Base-by-base conservation (phyloP, 306 rosid species). In the Pyrus betulifolia region DNA sequence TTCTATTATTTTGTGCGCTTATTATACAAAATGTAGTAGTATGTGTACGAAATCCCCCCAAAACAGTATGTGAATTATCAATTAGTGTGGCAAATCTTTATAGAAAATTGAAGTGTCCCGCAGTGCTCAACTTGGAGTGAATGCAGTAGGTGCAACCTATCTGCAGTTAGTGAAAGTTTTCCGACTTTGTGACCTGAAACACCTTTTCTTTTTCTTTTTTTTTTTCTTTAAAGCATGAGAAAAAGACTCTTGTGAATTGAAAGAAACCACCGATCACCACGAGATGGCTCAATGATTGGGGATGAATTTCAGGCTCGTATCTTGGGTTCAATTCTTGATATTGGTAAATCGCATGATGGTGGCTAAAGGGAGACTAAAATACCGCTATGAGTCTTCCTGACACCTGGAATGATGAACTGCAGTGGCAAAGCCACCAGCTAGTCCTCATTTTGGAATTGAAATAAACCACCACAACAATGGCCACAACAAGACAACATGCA, bases 111-210 rank as follows among this genome's bases (percentile, higher is more conserved):
- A 40, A 40, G 44, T 40, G 44, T 9, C 44, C 44, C 0, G 44
- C 3, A 40, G 52, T 22, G 75, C 75, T 52, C 30, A 52, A 19
- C n/a, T 67, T 67, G 57, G 38, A 23, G 13, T 23, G 74, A 46
- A 51, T 22, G 31, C 61, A 21, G 28, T 46, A 51, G 65, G 51
- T 52, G 8, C n/a, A 71, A 21, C 12, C 9, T 55, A 71, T 55
- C 14, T 19, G 65, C 65, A 31, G 40, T 21, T 0, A 9, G 12
- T 31, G 65, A 42, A 31, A 71, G 75, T 71, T 42, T 46, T 28
- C 8, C n/a, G n/a, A 71, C 65, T 71, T 30, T 71, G 66, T 52
- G 75, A 71, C 64, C 27, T 52, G 12, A 30, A 4, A 21, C 75
- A 57, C 64, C 38, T 70, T 33, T 3, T 30, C 3, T 28, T 28